phyloP scores from a whole-genome alignment of 108 stramenopile genomes.

The Skeletonema marinoi region DNA sequence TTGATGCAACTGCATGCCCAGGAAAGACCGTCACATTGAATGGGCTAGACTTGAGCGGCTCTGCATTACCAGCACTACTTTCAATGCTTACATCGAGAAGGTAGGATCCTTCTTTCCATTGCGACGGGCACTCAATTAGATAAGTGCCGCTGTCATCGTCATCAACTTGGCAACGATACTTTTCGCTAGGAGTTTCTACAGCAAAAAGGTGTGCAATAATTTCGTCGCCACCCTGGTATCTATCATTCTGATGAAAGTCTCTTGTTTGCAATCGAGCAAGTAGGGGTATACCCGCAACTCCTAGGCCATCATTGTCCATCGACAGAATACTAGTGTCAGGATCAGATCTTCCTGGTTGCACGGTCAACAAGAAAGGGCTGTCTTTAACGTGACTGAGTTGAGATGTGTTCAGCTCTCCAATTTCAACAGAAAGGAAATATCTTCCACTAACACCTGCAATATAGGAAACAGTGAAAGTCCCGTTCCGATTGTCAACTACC shows the following conservation, averaged over 20 bases:
- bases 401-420: not conserved
- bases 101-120: not conserved
- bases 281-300: slow-evolving; percentile 9
- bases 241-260: slow-evolving; percentile 10
- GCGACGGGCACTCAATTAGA: slow-evolving; percentile 9
- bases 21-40: slow-evolving; percentile 16
- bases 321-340: slow-evolving; percentile 2
- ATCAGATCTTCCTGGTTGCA: slow-evolving; percentile 12
- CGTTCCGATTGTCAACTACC: slow-evolving; percentile 8
- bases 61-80: not conserved
- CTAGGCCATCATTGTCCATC: not conserved
- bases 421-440: slow-evolving; percentile 5
- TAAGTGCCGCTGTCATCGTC: slow-evolving; percentile 9
- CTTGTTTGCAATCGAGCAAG: slow-evolving; percentile 13
- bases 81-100: slow-evolving; percentile 1
- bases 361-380: slow-evolving; percentile 20
- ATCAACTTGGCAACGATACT: not conserved
- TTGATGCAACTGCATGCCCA: slow-evolving; percentile 18
- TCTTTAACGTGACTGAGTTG: slow-evolving; percentile 4
- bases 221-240: slow-evolving; percentile 8
- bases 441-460: not conserved
- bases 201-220: slow-evolving; percentile 13
- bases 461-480: slow-evolving; percentile 2
- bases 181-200: not conserved
- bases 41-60: slow-evolving; percentile 25